These are phyloP conservation scores for Botryotinia globosa DNA, from an alignment of 2,329 filamentous ascomycete genomes.

Conservation along the genomic window DNA sequence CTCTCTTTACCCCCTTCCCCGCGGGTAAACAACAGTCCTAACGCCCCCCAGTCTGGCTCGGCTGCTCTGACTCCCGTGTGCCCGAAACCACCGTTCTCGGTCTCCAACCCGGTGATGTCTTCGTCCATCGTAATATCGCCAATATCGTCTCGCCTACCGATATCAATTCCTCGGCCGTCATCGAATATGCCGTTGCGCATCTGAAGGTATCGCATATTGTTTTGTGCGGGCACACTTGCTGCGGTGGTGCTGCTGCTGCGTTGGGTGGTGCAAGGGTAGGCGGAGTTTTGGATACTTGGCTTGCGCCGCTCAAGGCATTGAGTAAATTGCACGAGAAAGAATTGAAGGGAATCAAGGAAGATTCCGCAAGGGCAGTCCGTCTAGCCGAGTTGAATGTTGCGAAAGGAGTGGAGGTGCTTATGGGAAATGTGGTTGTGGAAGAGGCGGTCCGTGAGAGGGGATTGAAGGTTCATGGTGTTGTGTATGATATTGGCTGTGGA, in stretches of 20 bases:
- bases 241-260: slow-evolving; percentile 64
- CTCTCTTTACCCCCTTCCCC: not conserved
- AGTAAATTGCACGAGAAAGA: slow-evolving; percentile 51
- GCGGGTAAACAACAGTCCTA: slow-evolving; percentile 14
- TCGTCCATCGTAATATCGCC: slow-evolving; percentile 88
- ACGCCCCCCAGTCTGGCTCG: slow-evolving; percentile 66
- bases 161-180: slow-evolving; percentile 70
- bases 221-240: slow-evolving; percentile 66
- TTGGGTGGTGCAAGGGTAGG: slow-evolving; percentile 48
- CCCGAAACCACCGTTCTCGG: slow-evolving; percentile 80
- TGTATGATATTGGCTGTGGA: slow-evolving; percentile 62
- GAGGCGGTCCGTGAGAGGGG: slow-evolving; percentile 69
- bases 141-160: slow-evolving; percentile 76
- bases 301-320: slow-evolving; percentile 50
- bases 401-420: slow-evolving; percentile 62
- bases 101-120: slow-evolving; percentile 78
- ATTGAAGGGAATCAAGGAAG: slow-evolving; percentile 53
- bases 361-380: slow-evolving; percentile 53
- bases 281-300: slow-evolving; percentile 55
- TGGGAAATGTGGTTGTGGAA: slow-evolving; percentile 65
- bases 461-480: slow-evolving; percentile 71
- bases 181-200: slow-evolving; percentile 74
- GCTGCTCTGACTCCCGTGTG: slow-evolving; percentile 81
- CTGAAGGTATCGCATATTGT: slow-evolving; percentile 70
- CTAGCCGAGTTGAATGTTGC: slow-evolving; percentile 77